Evolutionary conservation across 2,329 filamentous ascomycete genomes (phyloP).

Genomic region (Trichoderma sp.): DNA sequence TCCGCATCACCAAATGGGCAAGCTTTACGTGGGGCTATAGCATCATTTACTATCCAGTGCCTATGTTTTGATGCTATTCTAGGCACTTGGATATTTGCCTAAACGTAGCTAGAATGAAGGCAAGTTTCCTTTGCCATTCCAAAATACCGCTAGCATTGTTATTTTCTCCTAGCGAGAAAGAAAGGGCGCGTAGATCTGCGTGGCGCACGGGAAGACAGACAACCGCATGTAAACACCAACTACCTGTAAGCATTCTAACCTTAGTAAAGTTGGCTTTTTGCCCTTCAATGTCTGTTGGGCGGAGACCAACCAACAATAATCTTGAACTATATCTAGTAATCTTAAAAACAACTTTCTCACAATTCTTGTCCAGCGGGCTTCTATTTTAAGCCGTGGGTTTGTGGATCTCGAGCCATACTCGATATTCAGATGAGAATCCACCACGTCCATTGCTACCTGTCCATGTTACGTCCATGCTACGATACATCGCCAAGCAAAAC

Average conservation of each 20-base stretch:
- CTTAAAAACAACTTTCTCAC: neutral
- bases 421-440: neutral
- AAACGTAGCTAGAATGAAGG: neutral
- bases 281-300: neutral
- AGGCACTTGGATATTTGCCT: neutral
- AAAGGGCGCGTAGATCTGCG: neutral
- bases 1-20: neutral
- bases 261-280: neutral
- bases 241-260: neutral
- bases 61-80: neutral
- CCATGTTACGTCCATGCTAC: neutral
- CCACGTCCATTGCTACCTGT: neutral
- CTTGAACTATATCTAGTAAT: neutral
- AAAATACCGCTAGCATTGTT: neutral
- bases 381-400: neutral
- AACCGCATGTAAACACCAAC: neutral
- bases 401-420: neutral
- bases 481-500: neutral
- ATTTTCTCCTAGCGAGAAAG: neutral
- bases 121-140: neutral
- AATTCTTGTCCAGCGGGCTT: neutral
- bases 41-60: neutral
- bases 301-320: neutral
- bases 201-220: neutral
- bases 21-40: neutral